A percentile compares a stretch with the other conserved stretches of the same genome.
These are phyloP conservation scores for Poteriospumella lacustris DNA, from an alignment of 108 stramenopile genomes.

Conservation along the genomic window DNA sequence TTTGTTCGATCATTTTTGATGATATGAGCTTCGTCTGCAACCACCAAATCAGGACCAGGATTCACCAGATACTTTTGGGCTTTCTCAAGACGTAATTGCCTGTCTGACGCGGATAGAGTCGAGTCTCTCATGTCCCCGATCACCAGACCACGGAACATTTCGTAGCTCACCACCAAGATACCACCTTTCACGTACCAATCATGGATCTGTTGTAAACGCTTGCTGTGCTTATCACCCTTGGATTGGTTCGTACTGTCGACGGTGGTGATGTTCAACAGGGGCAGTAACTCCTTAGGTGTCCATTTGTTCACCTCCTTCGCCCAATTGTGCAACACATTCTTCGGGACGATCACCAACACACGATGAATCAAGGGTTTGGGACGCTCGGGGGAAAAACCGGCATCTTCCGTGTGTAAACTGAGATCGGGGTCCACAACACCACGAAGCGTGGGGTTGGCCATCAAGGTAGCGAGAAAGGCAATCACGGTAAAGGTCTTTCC, in stretches of 20 bases:
- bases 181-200: slow-evolving; percentile 24
- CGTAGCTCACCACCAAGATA: slow-evolving; percentile 16
- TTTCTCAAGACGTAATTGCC: not conserved
- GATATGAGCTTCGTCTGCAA: slow-evolving; percentile 35
- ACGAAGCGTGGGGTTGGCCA: not conserved
- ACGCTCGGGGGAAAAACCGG: too few species aligned
- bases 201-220: not conserved
- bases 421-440: not conserved
- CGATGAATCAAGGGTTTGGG: slow-evolving; percentile 14
- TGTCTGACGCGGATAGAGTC: not conserved
- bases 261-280: not conserved
- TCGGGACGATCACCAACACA: not conserved
- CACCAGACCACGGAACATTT: slow-evolving; percentile 1
- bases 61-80: not conserved
- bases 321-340: slow-evolving; percentile 1
- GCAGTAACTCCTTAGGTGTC: not conserved
- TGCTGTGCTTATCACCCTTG: too few species aligned
- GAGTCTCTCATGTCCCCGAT: not conserved
- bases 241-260: not conserved
- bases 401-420: too few species aligned
- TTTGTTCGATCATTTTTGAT: slow-evolving; percentile 23
- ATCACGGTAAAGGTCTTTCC: slow-evolving; percentile 37
- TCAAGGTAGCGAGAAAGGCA: not conserved
- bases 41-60: slow-evolving; percentile 30
- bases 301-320: not conserved